phyloP scores from a whole-genome alignment of 2,329 filamentous ascomycete species.

The Fusarium humuli region DNA sequence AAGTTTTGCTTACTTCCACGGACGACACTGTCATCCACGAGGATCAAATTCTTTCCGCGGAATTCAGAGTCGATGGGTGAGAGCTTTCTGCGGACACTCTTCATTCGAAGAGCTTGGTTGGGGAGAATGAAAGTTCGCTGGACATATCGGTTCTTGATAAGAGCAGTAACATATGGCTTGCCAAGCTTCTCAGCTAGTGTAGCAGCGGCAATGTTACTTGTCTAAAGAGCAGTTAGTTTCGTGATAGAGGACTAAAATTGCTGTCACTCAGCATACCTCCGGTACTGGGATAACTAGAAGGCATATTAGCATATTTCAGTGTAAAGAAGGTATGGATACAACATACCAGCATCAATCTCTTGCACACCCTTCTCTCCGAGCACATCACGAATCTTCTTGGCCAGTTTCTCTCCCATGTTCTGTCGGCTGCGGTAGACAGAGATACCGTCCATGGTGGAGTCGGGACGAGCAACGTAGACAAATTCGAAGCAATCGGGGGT shows the following conservation, averaged over 20 bases:
- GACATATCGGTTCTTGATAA: conserved; percentile 91
- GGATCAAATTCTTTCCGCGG: conserved; percentile 78
- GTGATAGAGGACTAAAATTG: not conserved
- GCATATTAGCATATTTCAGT: conserved; percentile 14
- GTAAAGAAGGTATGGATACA: not conserved
- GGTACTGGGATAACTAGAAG: conserved; percentile 63
- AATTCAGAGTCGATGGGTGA: conserved; percentile 90
- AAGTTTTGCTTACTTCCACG: conserved; percentile 63
- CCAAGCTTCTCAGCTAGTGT: conserved; percentile 79
- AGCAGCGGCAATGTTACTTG: conserved; percentile 83
- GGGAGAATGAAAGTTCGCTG: conserved; percentile 84
- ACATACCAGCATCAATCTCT: conserved; percentile 75
- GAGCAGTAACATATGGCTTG: conserved; percentile 83
- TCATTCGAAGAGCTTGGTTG: conserved; percentile 81
- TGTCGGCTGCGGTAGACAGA: conserved; percentile 85
- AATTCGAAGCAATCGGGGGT: conserved; percentile 70
- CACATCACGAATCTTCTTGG: conserved; percentile 74
- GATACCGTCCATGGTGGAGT: conserved; percentile 87
- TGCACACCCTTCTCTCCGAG: conserved; percentile 76
- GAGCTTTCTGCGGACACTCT: conserved; percentile 89
- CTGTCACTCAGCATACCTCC: conserved; percentile 46
- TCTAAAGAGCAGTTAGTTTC: conserved; percentile 58
- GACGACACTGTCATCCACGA: conserved; percentile 93
- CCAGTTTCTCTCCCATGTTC: conserved; percentile 87
- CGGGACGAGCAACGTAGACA: conserved; percentile 87